phyloP scores from a whole-genome alignment of 2,329 filamentous ascomycete species.

The Curvularia verruculosa region DNA sequence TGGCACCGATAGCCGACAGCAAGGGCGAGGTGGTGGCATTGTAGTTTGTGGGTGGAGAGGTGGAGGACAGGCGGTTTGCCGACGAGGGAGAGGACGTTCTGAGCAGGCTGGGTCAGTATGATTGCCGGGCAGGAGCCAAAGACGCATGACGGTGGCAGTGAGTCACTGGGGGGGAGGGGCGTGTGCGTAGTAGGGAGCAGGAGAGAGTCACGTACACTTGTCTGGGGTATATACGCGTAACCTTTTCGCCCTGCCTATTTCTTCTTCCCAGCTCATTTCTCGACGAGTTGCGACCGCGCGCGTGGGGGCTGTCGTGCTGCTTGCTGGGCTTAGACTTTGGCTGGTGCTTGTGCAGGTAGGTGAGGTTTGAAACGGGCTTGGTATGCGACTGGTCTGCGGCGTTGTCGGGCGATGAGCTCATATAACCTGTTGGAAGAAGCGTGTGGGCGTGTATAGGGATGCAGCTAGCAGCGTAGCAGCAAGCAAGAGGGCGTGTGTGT shows the following conservation, averaged over 20 bases:
- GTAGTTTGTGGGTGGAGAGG: constrained; percentile 42
- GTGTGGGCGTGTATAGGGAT: constrained; percentile 13
- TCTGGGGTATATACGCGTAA: constrained; percentile 50
- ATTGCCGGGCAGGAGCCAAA: constrained; percentile 4
- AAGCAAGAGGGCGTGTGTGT: constrained; percentile 3
- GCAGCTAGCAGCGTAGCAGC: constrained; percentile 14
- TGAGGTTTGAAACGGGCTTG: constrained; percentile 43
- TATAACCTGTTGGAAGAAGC: constrained; percentile 40
- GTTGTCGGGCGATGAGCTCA: constrained; percentile 48
- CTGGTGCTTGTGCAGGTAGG: constrained; percentile 46
- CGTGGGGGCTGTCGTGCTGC: constrained; percentile 43
- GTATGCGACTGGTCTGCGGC: constrained; percentile 37
- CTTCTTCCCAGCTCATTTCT: constrained; percentile 52
- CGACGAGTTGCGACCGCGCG: constrained; percentile 47
- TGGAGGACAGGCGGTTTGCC: constrained; percentile 43
- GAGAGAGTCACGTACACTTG: constrained; percentile 43
- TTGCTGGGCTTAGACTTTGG: constrained; percentile 41
- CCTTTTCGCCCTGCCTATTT: constrained; percentile 47
- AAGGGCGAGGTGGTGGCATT: constrained; percentile 50
- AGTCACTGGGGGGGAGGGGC: not conserved
- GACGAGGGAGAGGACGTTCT: constrained; percentile 49
- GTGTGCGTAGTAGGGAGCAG: not conserved
- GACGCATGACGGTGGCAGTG: not conserved
- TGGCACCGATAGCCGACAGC: constrained; percentile 48
- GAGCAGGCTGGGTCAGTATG: constrained; percentile 16